Evolutionary conservation across 2,329 filamentous ascomycete species (phyloP), one percentile per base, ranked within the genome.

Genomic region (Hypomyces perniciosus): DNA sequence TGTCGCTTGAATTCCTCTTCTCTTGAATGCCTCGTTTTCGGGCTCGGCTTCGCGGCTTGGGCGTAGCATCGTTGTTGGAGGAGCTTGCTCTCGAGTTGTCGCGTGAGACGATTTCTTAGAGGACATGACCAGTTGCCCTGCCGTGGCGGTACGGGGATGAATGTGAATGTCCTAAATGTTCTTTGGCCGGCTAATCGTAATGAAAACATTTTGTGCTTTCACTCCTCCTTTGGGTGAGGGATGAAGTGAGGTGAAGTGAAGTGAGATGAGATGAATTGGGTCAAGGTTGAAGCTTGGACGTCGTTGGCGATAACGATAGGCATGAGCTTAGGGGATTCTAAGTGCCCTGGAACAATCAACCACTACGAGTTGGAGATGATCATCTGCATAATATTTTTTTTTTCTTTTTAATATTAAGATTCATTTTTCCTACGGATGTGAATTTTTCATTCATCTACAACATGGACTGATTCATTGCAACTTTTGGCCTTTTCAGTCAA

Each of bases 51-150:
- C 20, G 50, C 34, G 28, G 47, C 47, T 42, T 57, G 54, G 42
- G 60, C 58, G 50, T 64, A 64, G 55, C 54, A 61, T 57, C 63
- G 58, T 34, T 49, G 51, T 30, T 59, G 61, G 51, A 62, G 50
- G 52, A 34, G 29, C 29, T 13, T 48, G 35, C 35, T 35, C 13
- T 61, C 56, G 51, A 60, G 56, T 40, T 57, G 57, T n/a, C 60
- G 50, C 13, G 33, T 39, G 34, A 40, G 9, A 7, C 44, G 51
- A 12, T 31, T 27, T 30, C 31, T 39, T 12, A 35, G 7, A 5
- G 46, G 44, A 38, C 42, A 38, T 12, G 37, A 34, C 44, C 28
- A 43, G 7, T 34, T 39, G 10, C 34, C 34, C 26, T 41, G 44
- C 27, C 37, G 31, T 3, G 47, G 31, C 4, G 44, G 30, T 6